Base-by-base conservation (phyloP, 2,329 filamentous ascomycete genomes). In the Aspergillus melleus region DNA sequence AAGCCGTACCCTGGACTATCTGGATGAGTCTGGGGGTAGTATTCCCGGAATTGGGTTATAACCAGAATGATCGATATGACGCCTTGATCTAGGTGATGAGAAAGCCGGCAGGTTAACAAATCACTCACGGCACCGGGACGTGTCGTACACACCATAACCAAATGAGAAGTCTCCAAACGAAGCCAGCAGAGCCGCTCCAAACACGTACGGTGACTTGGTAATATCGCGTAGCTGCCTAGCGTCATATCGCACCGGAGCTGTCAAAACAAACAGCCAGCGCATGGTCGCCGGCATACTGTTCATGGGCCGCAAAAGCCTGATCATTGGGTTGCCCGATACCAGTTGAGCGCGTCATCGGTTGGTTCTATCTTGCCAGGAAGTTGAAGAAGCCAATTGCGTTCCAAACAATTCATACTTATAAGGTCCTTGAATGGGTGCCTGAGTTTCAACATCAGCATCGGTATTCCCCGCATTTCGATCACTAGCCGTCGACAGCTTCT, bases 11-110 rank as follows among this genome's bases (percentile, higher is more conserved):
- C 62, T 29, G 64, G 63, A 24, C 75, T 74, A 14, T 68, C 70
- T 12, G 73, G 68, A 0, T 74, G 73, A 4, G 79, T 74, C 24
- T 74, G 68, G 19, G 77, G 72, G 55, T 80, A 81, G 1, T 71
- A 70, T 1, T 71, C 66, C 5, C 79, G 70, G 61, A 82, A 82
- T 52, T 80, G 78, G 24, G 76, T 71, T 79, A 81, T 82, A 39
- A 80, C 77, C 2, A 81, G 69, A 20, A 77, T 80, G 12, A 81
- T 57, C 2, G 72, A 74, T 19, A 74, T 70, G 16, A 75, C 73
- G 10, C 72, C 70, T 56, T 73, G 68, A 6, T 68, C 64, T 63
- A 36, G 32, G 32, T 11, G 11, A 12, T 12, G 32, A 36, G 32
- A 14, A 36, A 14, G 32, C 11, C 32, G 12, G 11, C 32, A 14